A percentile compares a stretch with the other conserved stretches of the same genome.
These are phyloP conservation scores for Eremomyces bilateralis DNA, from an alignment of 495 filamentous ascomycete genomes.

Conservation along the genomic window DNA sequence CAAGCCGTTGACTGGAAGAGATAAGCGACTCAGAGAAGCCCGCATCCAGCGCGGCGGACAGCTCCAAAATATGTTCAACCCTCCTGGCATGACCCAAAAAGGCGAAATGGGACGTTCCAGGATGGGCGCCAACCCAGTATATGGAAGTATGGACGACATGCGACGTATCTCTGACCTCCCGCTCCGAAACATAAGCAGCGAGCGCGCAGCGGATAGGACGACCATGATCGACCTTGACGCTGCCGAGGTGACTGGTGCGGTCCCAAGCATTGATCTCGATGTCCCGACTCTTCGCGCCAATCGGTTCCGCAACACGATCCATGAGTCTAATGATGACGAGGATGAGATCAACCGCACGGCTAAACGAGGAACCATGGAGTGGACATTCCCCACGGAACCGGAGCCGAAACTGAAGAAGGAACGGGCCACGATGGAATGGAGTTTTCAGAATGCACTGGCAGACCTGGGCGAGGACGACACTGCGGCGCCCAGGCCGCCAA, in stretches of 20 bases:
- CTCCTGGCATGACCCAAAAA: too few relatives aligned
- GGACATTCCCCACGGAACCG: conserved; percentile 34
- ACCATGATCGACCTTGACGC: conserved; percentile 28
- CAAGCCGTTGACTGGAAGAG: too few relatives aligned
- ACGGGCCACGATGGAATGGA: too few relatives aligned
- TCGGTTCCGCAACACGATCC: conserved; percentile 21
- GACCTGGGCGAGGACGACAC: conserved; percentile 3
- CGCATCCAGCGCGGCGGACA: too few relatives aligned
- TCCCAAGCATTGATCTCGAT: conserved; percentile 20
- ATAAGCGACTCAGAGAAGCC: too few relatives aligned
- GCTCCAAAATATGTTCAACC: too few relatives aligned
- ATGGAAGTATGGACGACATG: too few relatives aligned
- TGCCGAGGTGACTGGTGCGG: conserved; percentile 27
- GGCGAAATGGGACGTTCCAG: too few relatives aligned
- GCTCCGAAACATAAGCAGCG: conserved; percentile 14
- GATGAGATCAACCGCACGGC: conserved; percentile 3
- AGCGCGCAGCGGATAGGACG: conserved; percentile 14
- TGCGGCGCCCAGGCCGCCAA: neutral
- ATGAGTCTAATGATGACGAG: conserved; percentile 18
- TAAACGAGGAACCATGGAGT: conserved; percentile 30
- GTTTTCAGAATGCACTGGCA: neutral
- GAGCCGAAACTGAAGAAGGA: conserved; percentile 14
- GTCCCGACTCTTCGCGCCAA: conserved; percentile 29
- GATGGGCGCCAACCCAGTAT: too few relatives aligned
- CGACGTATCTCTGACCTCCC: conserved; percentile 16